phyloP scores from a whole-genome alignment of 306 rosid species.

The cucumber (Cucumis sativus) region Cucumber_9930_V3 NC_026658.2:13596501-13597000 shows the following conservation, averaged over 20 bases:
- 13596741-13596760: not conserved
- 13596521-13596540: not conserved
- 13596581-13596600: slow-evolving; percentile 75
- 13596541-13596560: slow-evolving; percentile 34
- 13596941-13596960: too few relatives aligned
- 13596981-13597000: too few relatives aligned
- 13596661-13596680: slow-evolving; percentile 15
- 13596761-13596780: not conserved
- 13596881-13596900: too few relatives aligned
- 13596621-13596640: slow-evolving; percentile 70
- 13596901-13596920: too few relatives aligned
- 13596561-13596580: slow-evolving; percentile 51
- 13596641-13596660: slow-evolving; percentile 41
- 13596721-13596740: not conserved
- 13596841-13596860: too few relatives aligned
- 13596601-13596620: slow-evolving; percentile 64
- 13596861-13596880: too few relatives aligned
- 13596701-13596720: not conserved
- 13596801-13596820: too few relatives aligned
- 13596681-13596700: not conserved
- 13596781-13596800: not conserved
- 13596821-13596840: too few relatives aligned
- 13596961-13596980: too few relatives aligned
- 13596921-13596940: too few relatives aligned
- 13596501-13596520: not conserved